Conservation (phyloP, 345 rosid genomes). For the Pugionium cornutum region DNA sequence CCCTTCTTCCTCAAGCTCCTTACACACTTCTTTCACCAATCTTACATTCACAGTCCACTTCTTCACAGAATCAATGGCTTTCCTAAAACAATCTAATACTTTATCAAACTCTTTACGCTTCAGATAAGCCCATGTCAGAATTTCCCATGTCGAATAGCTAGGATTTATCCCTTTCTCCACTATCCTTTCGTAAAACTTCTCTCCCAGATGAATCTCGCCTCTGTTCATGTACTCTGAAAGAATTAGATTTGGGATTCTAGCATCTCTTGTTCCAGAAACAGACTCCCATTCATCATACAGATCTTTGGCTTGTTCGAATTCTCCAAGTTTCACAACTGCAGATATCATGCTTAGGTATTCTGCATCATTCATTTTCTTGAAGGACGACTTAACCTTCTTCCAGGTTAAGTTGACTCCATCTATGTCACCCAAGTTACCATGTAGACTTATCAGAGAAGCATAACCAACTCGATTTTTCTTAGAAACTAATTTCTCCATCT, state of each 20-base stretch:
- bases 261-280: constrained; percentile 56
- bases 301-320: constrained; percentile 61
- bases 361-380: constrained; percentile 67
- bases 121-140: constrained; percentile 69
- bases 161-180: constrained; percentile 58
- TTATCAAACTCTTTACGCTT: constrained; percentile 51
- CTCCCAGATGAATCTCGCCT: constrained; percentile 56
- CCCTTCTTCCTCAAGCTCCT: constrained; percentile 59
- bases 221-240: constrained; percentile 69
- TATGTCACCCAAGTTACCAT: constrained; percentile 60
- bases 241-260: constrained; percentile 66
- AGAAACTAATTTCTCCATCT: constrained; percentile 81
- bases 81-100: constrained; percentile 61
- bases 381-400: constrained; percentile 63
- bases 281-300: constrained; percentile 81
- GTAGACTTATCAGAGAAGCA: constrained; percentile 75
- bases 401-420: constrained; percentile 64
- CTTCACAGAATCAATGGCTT: constrained; percentile 65
- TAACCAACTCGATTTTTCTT: constrained; percentile 56
- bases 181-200: constrained; percentile 50
- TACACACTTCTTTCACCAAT: constrained; percentile 49
- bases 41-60: constrained; percentile 65
- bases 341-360: constrained; percentile 78
- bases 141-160: constrained; percentile 83
- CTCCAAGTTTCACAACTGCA: constrained; percentile 68